Conservation (phyloP, 2,329 filamentous ascomycete species). For the Penicillium freii region DNA sequence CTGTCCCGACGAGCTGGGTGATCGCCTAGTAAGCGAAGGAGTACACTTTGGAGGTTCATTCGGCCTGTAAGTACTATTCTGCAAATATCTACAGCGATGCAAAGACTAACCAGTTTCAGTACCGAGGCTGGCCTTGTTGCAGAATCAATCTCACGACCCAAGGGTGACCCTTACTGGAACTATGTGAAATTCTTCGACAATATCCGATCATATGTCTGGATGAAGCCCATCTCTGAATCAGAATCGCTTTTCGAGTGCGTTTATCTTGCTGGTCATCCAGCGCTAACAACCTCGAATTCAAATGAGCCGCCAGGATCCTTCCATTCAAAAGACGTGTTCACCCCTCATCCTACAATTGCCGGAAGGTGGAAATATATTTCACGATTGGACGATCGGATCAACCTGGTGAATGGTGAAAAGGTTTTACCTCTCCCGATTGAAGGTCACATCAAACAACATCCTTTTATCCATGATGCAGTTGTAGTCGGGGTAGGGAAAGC, state of each 20-base stretch:
- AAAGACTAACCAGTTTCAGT: constrained; percentile 24
- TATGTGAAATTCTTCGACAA: constrained; percentile 44
- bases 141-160: constrained; percentile 42
- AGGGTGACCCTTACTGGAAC: constrained; percentile 43
- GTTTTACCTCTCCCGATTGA: constrained; percentile 36
- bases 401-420: constrained; percentile 36
- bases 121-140: constrained; percentile 47
- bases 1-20: constrained; percentile 45
- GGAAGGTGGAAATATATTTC: constrained; percentile 36
- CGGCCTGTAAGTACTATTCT: constrained; percentile 36
- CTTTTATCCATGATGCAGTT: constrained; percentile 33
- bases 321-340: constrained; percentile 36
- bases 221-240: constrained; percentile 32
- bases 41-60: constrained; percentile 43
- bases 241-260: constrained; percentile 32
- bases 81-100: neutral
- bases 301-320: constrained; percentile 34
- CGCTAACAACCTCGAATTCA: constrained; percentile 34
- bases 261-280: constrained; percentile 33
- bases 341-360: constrained; percentile 30
- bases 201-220: constrained; percentile 38
- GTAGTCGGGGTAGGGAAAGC: constrained; percentile 30
- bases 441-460: constrained; percentile 32
- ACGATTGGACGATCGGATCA: constrained; percentile 35
- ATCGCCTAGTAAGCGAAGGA: constrained; percentile 38